phyloP scores from a whole-genome alignment of 2,329 filamentous ascomycete species.

The Cryoendolithus antarcticus region DNA sequence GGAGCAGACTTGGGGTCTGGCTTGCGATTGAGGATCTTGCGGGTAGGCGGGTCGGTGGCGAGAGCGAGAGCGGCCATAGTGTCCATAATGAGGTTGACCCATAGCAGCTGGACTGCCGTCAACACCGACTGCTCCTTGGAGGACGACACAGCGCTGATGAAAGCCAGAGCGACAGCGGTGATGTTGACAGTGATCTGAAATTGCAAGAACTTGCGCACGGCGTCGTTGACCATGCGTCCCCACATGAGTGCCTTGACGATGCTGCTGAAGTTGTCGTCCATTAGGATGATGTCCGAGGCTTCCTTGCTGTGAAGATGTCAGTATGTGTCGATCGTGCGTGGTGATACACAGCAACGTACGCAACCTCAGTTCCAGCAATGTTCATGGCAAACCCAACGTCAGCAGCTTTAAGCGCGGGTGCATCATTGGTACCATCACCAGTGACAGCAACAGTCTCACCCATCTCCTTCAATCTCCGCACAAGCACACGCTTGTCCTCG shows the following conservation, averaged over 20 bases:
- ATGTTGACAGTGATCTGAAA: conserved; percentile 83
- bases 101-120: conserved; percentile 80
- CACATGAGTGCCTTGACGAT: conserved; percentile 52
- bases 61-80: conserved; percentile 82
- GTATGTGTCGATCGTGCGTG: too few species aligned
- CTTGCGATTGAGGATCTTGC: conserved; percentile 67
- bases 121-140: conserved; percentile 59
- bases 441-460: conserved; percentile 56
- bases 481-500: conserved; percentile 56
- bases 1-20: conserved; percentile 62
- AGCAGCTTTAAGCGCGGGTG: conserved; percentile 51
- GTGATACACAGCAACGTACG: conserved; percentile 12
- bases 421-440: conserved; percentile 56
- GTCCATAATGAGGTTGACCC: conserved; percentile 97
- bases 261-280: conserved; percentile 51
- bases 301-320: conserved; percentile 31
- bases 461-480: conserved; percentile 51
- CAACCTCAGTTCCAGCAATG: conserved; percentile 52
- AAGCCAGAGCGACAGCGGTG: conserved; percentile 76
- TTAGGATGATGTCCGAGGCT: conserved; percentile 48
- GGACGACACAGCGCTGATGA: conserved; percentile 72
- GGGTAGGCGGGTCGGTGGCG: conserved; percentile 79
- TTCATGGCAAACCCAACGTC: conserved; percentile 60
- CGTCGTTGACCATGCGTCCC: conserved; percentile 47
- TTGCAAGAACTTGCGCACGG: conserved; percentile 45